phyloP scores from a whole-genome alignment of 345 rosid species.

The Boechera stricta region DNA sequence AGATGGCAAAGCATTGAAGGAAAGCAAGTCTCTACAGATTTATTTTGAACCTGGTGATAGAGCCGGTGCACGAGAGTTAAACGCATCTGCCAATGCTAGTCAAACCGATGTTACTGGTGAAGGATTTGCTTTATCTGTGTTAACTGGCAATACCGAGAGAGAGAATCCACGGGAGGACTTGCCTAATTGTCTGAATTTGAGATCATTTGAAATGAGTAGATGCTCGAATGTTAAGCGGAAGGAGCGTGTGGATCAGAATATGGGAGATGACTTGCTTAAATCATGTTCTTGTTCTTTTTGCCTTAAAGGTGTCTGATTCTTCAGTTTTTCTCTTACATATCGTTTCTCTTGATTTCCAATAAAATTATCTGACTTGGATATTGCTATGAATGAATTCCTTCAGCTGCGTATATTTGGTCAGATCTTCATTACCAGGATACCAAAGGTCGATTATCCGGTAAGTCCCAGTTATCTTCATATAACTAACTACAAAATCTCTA shows the following conservation, averaged over 20 bases:
- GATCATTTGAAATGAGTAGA: slow-evolving; percentile 58
- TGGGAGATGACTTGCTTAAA: slow-evolving; percentile 55
- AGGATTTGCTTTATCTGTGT: slow-evolving; percentile 28
- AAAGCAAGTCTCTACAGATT: slow-evolving; percentile 16
- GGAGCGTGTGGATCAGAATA: slow-evolving; percentile 46
- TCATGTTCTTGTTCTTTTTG: slow-evolving; percentile 87
- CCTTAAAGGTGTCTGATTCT: slow-evolving; percentile 61
- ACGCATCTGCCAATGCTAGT: slow-evolving; percentile 13
- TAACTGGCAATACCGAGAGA: slow-evolving; percentile 44
- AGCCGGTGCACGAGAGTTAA: slow-evolving; percentile 43
- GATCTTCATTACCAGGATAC: slow-evolving; percentile 92
- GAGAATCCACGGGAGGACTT: slow-evolving; percentile 40
- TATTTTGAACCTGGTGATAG: slow-evolving; percentile 47
- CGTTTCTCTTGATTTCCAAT: not conserved
- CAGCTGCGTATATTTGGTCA: slow-evolving; percentile 94
- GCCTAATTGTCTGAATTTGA: slow-evolving; percentile 51
- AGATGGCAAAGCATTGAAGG: slow-evolving; percentile 43
- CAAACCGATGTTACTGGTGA: slow-evolving; percentile 30
- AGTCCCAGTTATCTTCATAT: slow-evolving; percentile 4
- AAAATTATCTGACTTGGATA: slow-evolving; percentile 5
- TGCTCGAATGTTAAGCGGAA: slow-evolving; percentile 53
- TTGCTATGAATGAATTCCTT: slow-evolving; percentile 33
- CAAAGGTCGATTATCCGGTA: slow-evolving; percentile 81
- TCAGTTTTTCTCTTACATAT: not conserved
- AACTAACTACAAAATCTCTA: not conserved